Base-by-base conservation (phyloP, 768 basidiomycete genomes). In the Podaxis pistillaris region DNA sequence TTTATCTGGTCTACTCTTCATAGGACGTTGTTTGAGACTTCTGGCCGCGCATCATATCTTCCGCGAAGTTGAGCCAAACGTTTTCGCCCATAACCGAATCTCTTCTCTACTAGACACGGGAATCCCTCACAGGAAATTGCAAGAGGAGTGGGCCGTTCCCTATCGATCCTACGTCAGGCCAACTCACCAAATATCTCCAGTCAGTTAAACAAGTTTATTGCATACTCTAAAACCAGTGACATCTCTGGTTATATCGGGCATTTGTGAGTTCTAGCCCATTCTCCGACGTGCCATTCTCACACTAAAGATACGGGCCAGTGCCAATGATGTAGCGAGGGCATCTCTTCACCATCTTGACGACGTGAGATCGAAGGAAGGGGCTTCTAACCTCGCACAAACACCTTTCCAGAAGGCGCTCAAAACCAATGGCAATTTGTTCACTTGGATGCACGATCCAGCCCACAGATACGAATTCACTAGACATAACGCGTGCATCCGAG, bases 11-110 rank as follows among this genome's bases (percentile, higher is more conserved):
- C 52, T 9, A 11, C 50, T n/a, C 7, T 36, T 36, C 19, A 24
- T 19, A 71, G 72, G 62, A 12, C 67, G 72, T 1, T 64, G 70
- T 22, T 62, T 73, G 15, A 66, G 72, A 13, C 66, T 66, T 47
- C 66, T 71, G 24, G 68, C 72, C 0, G 68, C 69, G 5, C 67
- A 69, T 24, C 67, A 73, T 63, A 55, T 71, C 15, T 73, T 70
- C 46, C 63, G 60, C 24, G 72, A 73, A 60, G 63, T 73, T 12
- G 52, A 62, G 7, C 72, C 72, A 11, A 66, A 70, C 50, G 63
- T 71, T 11, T 73, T 73, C 33, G 67, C 68, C 13, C 70, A 70
- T 49, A 73, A 70, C 50, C 62, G 69, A 44, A 56, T 70, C 11
- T 73, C 72, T 3, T 60, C 57, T 41, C 17, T 67, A 11, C 26